Evolutionary conservation across 129 eudicot genomes (phyloP), one percentile per base, ranked within the genome.

Genomic region (Escallonia herrerae): DNA sequence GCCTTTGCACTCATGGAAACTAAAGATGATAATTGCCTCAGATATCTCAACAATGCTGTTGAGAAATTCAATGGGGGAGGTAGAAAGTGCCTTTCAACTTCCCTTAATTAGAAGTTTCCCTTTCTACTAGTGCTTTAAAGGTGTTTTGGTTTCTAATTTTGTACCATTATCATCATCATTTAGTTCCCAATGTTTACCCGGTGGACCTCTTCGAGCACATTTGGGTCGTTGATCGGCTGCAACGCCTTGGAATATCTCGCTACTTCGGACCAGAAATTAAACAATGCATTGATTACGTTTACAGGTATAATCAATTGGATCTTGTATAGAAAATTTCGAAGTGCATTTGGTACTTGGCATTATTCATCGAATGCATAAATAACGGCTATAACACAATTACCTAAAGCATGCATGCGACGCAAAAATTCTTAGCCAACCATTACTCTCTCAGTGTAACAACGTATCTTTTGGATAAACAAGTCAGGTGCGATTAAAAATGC

Each of bases 1-100:
- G 99, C 99, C 77, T 89, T 63, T 80, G 99, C 99, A 33, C 90
- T 94, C 60, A 86, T 86, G 81, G 80, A 89, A 44, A 86, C 97
- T 48, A 86, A 84, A 58, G 99, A 94, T 71, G 56, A 72, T 60
- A 80, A 89, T 67, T 86, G 95, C 72, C 84, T 94, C 62, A 69
- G 45, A 43, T 94, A 94, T 76, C 83, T 94, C 11, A 68, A 76
- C 71, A 79, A 90, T 3, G 58, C 63, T 10, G 93, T 94, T 43
- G 63, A 79, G 22, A 84, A 77, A 77, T 94, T 86, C 75, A 65
- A 77, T 55, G 99, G 99, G 4, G 99, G 99, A 86, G 98, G 98
- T 91, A 86, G 33, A 43, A 58, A 7, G 5, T 6, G 7, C 13
- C 14, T n/a, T 53, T 53, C n/a, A 51, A 6, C 56, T 6, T 53